Base-by-base conservation (phyloP, 176 grass and related monocot species). In the Bromus sterilis region DNA sequence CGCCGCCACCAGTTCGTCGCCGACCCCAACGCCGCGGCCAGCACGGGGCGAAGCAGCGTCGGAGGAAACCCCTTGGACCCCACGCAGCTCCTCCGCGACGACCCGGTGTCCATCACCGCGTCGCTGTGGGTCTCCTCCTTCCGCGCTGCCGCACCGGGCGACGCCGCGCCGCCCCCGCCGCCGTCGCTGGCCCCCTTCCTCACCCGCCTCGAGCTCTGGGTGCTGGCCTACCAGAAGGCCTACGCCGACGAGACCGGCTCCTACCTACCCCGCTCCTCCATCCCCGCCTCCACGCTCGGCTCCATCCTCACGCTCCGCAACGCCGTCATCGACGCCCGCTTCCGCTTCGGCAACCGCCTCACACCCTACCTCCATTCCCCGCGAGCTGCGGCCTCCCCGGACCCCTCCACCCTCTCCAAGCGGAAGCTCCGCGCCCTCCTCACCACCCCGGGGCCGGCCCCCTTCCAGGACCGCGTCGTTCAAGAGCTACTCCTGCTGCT, bases 171-270 rank as follows among this genome's bases (percentile, higher is more conserved):
- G 78, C 86, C 56, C 61, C 74, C 69, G 49, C 82, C 84, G 57
- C 59, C 71, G 48, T 32, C 79, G 31, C 84, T 98, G 69, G 79
- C 88, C 16, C 90, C 92, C 15, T 87, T 84, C 84, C 88, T 98
- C 32, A 86, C 86, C 28, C 95, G 90, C 66, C 90, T 98, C 71
- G 92, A 98, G 86, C 82, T 98, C 33, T 98, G 95, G 95, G 90
- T 95, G 43, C 92, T 98, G 31, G 92, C 95, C 16, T 98, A 98
- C 86, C 95, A 98, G 86, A 98, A 98, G 85, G 90, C 90, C 1
- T 84, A 91, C 81, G 92, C 95, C 4, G 95, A 98, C 61, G 95
- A 98, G 68, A 98, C 90, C 3, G 95, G 95, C 41, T 98, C 95
- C 53, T 98, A 98, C 88, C 78, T 98, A 51, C 90, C 95, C 66